Base-by-base conservation (phyloP, 129 eudicot species). In the Saussurea involucrata region DNA sequence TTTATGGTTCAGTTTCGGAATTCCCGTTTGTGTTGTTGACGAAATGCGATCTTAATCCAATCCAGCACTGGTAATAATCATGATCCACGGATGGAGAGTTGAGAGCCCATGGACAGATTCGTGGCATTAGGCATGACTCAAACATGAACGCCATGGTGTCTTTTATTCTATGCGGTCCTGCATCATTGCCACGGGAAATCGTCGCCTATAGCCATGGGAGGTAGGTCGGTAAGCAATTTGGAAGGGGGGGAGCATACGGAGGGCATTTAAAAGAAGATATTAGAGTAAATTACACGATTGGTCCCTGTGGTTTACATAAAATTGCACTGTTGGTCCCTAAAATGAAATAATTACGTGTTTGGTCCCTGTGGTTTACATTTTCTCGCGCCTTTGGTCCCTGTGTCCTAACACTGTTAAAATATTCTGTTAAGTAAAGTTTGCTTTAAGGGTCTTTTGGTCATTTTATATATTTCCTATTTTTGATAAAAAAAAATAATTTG, bases 141-240 rank as follows among this genome's bases (percentile, higher is more conserved):
- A 95, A 95, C 99, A 95, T 95, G 87, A 95, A 95, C 11, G 99
- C 99, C 90, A 95, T 86, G 29, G 99, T 92, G 77, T 88, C 83
- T 12, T 68, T 81, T 58, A 92, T 86, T 81, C 79, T 92, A 11
- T 82, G 88, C 1, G 99, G 99, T 5, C 81, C 96, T 5, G 83
- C 92, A 24, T 92, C 88, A 46, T 88, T 86, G 46, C 95, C 96
- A 28, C 60, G 90, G 4, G 92, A 83, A 28, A 95, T 78, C 10
- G 97, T 95, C 7, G 89, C 96, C 98, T 94, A 87, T 63, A 73
- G 12, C 21, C 49, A 40, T 74, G 34, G 22, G 44, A 34, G 8
- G 8, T 72, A 22, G 9, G 73, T 9, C 13, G 22, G 25, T 66
- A 24, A 36, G 20, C 18, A 46, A 46, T 36, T n/a, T n/a, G n/a